Conservation (phyloP, 75 land plant species). For the Pseudotsuga menziesii region DNA sequence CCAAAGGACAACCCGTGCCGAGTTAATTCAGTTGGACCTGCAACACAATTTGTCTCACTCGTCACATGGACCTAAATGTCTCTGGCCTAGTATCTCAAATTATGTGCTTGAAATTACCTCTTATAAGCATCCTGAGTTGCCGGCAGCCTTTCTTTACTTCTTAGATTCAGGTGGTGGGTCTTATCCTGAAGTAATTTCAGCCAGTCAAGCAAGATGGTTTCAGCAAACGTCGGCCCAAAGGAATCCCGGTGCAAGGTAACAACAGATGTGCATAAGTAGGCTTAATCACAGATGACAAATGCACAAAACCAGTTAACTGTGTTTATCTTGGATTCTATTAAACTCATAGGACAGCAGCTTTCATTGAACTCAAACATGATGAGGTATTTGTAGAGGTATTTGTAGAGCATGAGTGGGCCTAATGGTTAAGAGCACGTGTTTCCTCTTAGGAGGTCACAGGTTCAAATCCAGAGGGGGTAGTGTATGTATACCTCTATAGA, state of each 20-base stretch:
- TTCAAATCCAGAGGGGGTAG: no score
- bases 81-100: conserved; percentile 96
- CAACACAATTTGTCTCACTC: conserved; percentile 35
- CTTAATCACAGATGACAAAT: background rate
- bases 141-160: conserved; percentile 66
- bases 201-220: conserved; percentile 75
- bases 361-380: background rate
- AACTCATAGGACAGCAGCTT: conserved; percentile 1
- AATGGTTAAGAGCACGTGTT: no score
- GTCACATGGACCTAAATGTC: conserved; percentile 44
- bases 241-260: conserved; percentile 68
- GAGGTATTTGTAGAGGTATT: background rate
- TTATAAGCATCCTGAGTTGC: conserved; percentile 17
- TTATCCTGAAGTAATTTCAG: conserved; percentile 82
- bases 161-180: conserved; percentile 98
- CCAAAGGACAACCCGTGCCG: conserved; percentile 53
- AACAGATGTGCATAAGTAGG: background rate
- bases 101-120: conserved; percentile 62
- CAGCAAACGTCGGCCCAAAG: conserved; percentile 28
- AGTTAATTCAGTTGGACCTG: conserved; percentile 55
- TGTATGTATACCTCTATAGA: no score
- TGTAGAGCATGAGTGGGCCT: no score
- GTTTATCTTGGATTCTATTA: background rate
- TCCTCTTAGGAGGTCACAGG: no score
- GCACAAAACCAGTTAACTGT: conserved; percentile 5